Base-by-base conservation (phyloP, 73 alveolate species). In the Paramecium tetraurelia region DNA sequence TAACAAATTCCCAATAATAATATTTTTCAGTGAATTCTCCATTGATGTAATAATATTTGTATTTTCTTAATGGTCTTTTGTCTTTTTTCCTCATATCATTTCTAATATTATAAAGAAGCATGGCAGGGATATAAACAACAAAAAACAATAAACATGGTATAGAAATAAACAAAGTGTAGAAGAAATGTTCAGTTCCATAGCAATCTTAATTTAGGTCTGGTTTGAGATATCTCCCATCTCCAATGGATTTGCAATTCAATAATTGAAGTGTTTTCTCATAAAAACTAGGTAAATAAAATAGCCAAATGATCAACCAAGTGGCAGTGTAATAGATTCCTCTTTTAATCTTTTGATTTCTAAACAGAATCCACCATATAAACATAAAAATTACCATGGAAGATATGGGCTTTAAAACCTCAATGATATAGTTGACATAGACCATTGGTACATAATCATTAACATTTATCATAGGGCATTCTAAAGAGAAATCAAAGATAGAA, bases 1-100 rank as follows among this genome's bases (percentile, higher is more conserved):
- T 80, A 9, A 80, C 70, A 48, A 80, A 80, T 48, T 80, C 90
- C 90, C 90, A 80, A 46, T 80, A 80, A 41, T 43, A 80, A 44
- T 18, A 80, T 46, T 80, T 22, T 43, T 80, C 90, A 43, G 35
- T 80, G 29, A 80, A 80, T 46, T 80, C 90, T 24, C 90, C 90
- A 80, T 80, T 80, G 24, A 80, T 80, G 18, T 80, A 80, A 80
- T 80, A 80, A 46, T 44, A 80, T 48, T 80, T 44, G 24, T 44
- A 80, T 43, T 46, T 40, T 18, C 75, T 21, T 20, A 80, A 43
- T 80, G 76, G 76, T 48, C 90, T 80, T 46, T 80, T 44, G 7
- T 80, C 70, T 46, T 80, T 43, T 18, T 44, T 41, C 2, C 20
- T 20, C 57, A 44, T 40, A 80, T 80, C 90, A 31, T 24, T 48